Percentiles rank a stretch among this genome's conserved stretches.
These are phyloP conservation scores for Aureobasidium sp. DNA, from an alignment of 2,329 filamentous ascomycete genomes.

Conservation along the genomic window DNA sequence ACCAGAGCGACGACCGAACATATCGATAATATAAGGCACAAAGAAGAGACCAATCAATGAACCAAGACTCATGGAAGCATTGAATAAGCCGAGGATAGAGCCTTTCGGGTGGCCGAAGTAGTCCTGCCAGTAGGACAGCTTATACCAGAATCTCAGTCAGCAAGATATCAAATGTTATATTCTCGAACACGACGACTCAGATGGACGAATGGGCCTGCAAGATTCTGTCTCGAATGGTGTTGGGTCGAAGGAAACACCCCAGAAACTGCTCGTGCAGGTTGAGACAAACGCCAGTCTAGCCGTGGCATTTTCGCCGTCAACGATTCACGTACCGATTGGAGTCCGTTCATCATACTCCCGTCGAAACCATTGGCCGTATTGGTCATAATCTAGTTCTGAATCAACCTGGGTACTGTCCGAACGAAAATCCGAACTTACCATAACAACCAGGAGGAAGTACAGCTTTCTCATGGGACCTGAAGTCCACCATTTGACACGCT, in stretches of 20 bases:
- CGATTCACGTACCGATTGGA: not conserved
- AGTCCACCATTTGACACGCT: not conserved
- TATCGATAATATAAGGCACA: constrained; percentile 40
- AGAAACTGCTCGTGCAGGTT: too few relatives aligned
- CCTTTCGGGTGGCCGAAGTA: constrained; percentile 3
- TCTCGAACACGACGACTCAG: too few relatives aligned
- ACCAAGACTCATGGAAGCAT: not conserved
- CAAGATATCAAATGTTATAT: too few relatives aligned
- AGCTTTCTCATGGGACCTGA: constrained; percentile 1
- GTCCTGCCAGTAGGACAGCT: constrained; percentile 2
- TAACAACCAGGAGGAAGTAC: constrained; percentile 1
- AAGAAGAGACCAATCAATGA: constrained; percentile 17
- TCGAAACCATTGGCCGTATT: constrained; percentile 2
- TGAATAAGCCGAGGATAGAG: not conserved
- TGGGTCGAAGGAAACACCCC: too few relatives aligned
- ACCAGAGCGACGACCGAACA: constrained; percentile 39
- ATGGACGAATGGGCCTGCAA: too few relatives aligned
- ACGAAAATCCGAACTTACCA: not conserved
- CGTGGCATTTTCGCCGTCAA: too few relatives aligned
- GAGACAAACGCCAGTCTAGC: too few relatives aligned
- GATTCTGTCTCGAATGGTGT: too few relatives aligned
- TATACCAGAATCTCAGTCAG: too few relatives aligned
- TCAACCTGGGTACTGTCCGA: too few relatives aligned
- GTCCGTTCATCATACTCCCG: constrained; percentile 12
- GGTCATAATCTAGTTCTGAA: not conserved